phyloP scores from a whole-genome alignment of 2,329 filamentous ascomycete species.

The Claviceps purpurea region DNA sequence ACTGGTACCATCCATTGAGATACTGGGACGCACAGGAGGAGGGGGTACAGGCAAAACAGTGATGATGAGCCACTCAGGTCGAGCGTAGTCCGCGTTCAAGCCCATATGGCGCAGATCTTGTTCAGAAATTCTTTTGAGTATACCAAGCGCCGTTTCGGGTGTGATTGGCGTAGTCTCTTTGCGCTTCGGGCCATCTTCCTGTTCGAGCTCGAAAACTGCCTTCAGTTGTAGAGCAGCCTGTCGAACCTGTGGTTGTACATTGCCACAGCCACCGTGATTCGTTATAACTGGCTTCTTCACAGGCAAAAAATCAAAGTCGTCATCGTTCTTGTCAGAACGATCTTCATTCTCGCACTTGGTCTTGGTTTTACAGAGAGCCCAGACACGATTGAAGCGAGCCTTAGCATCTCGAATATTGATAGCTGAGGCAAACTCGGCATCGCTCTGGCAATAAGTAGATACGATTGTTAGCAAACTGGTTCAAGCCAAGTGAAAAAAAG shows the following conservation, averaged over 20 bases:
- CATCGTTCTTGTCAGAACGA: conserved; percentile 54
- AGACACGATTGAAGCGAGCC: conserved; percentile 82
- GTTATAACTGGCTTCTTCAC: conserved; percentile 36
- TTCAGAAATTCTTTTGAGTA: conserved; percentile 75
- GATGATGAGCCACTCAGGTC: conserved; percentile 96
- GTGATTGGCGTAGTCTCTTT: conserved; percentile 74
- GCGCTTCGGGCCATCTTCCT: conserved; percentile 57
- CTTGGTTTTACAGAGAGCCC: conserved; percentile 84
- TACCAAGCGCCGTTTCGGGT: conserved; percentile 69
- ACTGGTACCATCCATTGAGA: conserved; percentile 89
- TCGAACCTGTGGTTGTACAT: conserved; percentile 75
- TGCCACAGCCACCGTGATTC: conserved; percentile 86
- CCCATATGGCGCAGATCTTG: conserved; percentile 78
- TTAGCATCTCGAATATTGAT: conserved; percentile 83
- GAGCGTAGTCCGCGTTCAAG: conserved; percentile 84
- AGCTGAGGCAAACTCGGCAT: conserved; percentile 71
- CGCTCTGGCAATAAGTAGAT: conserved; percentile 47
- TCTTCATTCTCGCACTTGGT: conserved; percentile 69
- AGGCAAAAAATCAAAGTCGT: conserved; percentile 54
- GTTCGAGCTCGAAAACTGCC: conserved; percentile 50
- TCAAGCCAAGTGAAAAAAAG: conserved; percentile 29
- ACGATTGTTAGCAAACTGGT: conserved; percentile 44
- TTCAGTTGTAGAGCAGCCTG: conserved; percentile 76
- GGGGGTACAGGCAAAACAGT: conserved; percentile 92
- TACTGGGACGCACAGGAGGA: conserved; percentile 89